These are phyloP conservation scores for Papiliotrema terrestris DNA, from an alignment of 1,284 basidiomycete species.

Conservation along the genomic window DNA sequence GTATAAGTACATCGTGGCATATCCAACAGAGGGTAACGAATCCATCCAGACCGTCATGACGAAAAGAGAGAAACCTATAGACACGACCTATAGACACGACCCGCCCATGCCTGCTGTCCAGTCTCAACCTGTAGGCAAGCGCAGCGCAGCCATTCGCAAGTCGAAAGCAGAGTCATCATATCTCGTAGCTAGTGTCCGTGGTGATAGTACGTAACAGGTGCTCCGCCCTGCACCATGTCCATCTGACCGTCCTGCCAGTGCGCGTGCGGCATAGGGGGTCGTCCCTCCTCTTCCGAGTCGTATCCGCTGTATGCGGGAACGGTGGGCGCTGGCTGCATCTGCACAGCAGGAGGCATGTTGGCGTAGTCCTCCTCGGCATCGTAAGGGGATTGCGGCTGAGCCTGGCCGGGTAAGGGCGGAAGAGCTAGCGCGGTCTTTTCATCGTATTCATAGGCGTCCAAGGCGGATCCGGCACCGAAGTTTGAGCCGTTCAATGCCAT, in stretches of 20 bases:
- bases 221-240: not conserved
- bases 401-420: not conserved
- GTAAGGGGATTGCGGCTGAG: conserved; percentile 5
- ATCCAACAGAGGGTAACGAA: no score
- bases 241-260: not conserved
- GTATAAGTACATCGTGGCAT: no score
- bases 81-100: no score
- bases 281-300: conserved; percentile 5
- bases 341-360: conserved; percentile 22
- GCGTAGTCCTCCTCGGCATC: conserved; percentile 20
- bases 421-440: conserved; percentile 14
- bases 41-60: no score
- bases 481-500: conserved; percentile 36
- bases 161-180: no score
- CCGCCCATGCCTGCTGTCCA: no score
- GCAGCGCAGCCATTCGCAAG: no score
- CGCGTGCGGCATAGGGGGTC: no score
- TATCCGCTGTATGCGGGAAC: conserved; percentile 4
- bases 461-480: conserved; percentile 24
- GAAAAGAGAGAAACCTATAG: no score
- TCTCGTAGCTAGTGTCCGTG: conserved; percentile 2
- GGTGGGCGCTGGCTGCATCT: conserved; percentile 9
- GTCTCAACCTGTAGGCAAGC: no score
- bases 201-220: not conserved
- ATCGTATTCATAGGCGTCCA: conserved; percentile 29